phyloP scores from a whole-genome alignment of 2,329 filamentous ascomycete species.

The Xylariales sp. region DNA sequence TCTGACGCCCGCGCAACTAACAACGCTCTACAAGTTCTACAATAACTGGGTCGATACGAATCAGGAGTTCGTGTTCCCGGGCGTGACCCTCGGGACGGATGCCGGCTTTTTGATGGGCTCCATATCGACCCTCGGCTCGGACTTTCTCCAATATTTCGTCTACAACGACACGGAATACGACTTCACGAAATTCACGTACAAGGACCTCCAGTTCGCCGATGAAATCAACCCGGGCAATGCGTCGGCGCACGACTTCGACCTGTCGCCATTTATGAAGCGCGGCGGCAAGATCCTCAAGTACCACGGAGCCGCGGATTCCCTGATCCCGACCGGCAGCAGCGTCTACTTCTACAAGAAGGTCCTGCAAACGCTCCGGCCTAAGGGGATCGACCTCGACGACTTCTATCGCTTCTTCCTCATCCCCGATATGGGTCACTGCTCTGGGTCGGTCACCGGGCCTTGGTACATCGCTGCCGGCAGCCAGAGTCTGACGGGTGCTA shows the following conservation, averaged over 20 bases:
- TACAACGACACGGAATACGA: constrained; percentile 48
- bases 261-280: constrained; percentile 46
- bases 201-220: constrained; percentile 46
- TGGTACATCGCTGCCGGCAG: constrained; percentile 50
- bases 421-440: constrained; percentile 63
- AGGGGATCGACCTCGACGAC: constrained; percentile 53
- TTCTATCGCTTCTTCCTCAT: constrained; percentile 63
- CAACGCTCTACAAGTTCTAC: constrained; percentile 49
- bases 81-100: constrained; percentile 44
- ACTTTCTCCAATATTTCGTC: constrained; percentile 43
- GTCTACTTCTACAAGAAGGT: constrained; percentile 49
- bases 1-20: constrained; percentile 55
- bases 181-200: constrained; percentile 45
- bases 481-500: constrained; percentile 45
- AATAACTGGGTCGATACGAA: constrained; percentile 46
- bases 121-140: constrained; percentile 38
- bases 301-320: constrained; percentile 51
- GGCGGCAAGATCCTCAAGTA: constrained; percentile 55
- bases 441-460: constrained; percentile 46
- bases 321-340: constrained; percentile 51
- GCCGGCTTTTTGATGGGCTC: constrained; percentile 36
- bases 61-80: constrained; percentile 47
- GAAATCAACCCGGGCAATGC: constrained; percentile 44
- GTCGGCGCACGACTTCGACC: constrained; percentile 47
- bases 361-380: constrained; percentile 42